A percentile compares a stretch with the other conserved stretches of the same genome.
phyloP scores from a whole-genome alignment of 148 eudicot genomes.

The Rhododendron molle region DNA sequence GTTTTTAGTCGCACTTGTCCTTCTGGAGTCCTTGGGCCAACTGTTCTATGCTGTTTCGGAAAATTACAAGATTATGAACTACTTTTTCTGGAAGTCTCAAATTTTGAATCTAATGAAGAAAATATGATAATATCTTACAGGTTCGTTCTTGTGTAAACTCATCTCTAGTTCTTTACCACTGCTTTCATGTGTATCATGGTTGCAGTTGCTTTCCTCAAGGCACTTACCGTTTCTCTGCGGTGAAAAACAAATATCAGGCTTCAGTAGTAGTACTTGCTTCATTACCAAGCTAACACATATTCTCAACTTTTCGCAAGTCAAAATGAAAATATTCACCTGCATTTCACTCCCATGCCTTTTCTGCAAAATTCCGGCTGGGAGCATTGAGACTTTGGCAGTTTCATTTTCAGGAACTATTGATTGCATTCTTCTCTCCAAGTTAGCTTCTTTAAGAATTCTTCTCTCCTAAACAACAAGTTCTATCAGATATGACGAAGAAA shows the following conservation, averaged over 20 bases:
- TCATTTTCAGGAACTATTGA: conserved; percentile 25
- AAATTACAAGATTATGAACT: background rate
- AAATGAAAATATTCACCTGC: conserved; percentile 20
- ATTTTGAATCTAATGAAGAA: background rate
- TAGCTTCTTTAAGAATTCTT: conserved; percentile 83
- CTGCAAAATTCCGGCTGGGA: conserved; percentile 24
- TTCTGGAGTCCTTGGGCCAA: conserved; percentile 4
- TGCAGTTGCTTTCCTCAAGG: conserved; percentile 17
- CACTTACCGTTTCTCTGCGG: conserved; percentile 19
- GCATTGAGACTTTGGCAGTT: conserved; percentile 23
- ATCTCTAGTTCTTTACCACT: conserved; percentile 18
- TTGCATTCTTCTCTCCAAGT: conserved; percentile 48
- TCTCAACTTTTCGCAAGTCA: background rate
- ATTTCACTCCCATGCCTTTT: conserved; percentile 17
- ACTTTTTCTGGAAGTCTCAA: background rate
- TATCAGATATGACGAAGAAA: conserved; percentile 3
- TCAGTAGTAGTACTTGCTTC: background rate
- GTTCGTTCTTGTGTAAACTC: conserved; percentile 20
- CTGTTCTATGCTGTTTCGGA: conserved; percentile 22
- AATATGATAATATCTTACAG: conserved; percentile 17
- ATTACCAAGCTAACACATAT: background rate
- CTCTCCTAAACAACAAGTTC: conserved; percentile 59
- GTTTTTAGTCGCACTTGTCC: conserved; percentile 10
- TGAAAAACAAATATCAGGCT: background rate
- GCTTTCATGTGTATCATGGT: conserved; percentile 14